Evolutionary conservation across 495 filamentous ascomycete species (phyloP), one percentile per base, ranked within the genome.

Genomic region (Cryomyces antarcticus): DNA sequence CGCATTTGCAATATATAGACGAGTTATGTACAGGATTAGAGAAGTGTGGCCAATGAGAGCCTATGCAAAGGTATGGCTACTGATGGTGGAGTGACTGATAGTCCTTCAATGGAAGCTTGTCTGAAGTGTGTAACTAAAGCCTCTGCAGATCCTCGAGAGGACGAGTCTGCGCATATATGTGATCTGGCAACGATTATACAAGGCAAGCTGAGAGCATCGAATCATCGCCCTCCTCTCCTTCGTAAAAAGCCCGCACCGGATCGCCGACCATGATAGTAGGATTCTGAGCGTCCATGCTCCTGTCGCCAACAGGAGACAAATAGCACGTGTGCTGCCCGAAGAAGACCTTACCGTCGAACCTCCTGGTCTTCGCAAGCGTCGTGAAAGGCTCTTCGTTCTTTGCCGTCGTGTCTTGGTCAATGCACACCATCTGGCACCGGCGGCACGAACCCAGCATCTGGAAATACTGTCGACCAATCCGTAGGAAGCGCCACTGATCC

Each of bases 351-450:
- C 85, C 82, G 30, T 78, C 74, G 30, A 82, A 70, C 46, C 82
- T 71, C 46, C 88, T 67, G 1, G 83, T 94, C 60, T 89, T 93
- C 0, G 77, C 75, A 29, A 97, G 62, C 1, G 86, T 94, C 1
- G 82, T 71, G 57, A 89, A 92, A 0, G 89, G 89, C 56, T 95
- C 87, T 46, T 82, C 72, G 35, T 75, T 70, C 57, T 74, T 80
- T 38, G 73, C 68, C 0, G 76, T 88, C 5, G 80, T 92, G 12
- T 76, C 61, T 52, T 93, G 89, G 48, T 97, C 75, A 37, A 95
- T 71, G 55, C 88, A 95, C 9, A 97, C 78, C 83, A 97, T 94
- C 51, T 93, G 85, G 47, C 89, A 97, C 11, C 89, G 63, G 31
- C 86, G 70, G 52, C 89, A 97, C 13, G 76, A 69, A 0, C 83